These are phyloP conservation scores for Veloporphyrellus conicus DNA, from an alignment of 1,284 basidiomycete species.

Conservation along the genomic window DNA sequence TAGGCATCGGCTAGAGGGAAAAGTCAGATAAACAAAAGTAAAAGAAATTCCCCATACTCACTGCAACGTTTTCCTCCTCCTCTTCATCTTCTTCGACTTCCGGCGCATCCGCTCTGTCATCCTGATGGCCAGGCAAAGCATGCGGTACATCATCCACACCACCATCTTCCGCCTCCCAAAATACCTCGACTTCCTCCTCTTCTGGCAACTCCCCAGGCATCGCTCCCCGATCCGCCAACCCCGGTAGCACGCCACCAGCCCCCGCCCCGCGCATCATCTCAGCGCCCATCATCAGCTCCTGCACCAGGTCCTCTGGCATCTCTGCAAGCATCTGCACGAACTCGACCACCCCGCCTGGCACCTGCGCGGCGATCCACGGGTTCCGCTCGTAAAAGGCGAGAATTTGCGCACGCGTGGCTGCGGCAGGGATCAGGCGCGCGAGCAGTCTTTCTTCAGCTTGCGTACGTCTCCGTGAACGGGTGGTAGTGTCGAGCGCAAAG, in stretches of 20 bases:
- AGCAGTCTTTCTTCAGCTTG: slow-evolving; percentile 48
- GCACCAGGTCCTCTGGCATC: slow-evolving; percentile 54
- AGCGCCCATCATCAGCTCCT: slow-evolving; percentile 52
- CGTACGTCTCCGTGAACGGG: slow-evolving; percentile 40
- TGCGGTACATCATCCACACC: slow-evolving; percentile 13
- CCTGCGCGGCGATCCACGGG: slow-evolving; percentile 45
- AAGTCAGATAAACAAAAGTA: slow-evolving; percentile 2
- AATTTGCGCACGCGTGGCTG: slow-evolving; percentile 51
- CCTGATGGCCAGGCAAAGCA: slow-evolving; percentile 22
- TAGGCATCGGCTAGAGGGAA: slow-evolving; percentile 50
- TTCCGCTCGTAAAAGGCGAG: slow-evolving; percentile 35
- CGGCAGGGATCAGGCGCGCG: slow-evolving; percentile 55
- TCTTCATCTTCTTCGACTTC: slow-evolving; percentile 36
- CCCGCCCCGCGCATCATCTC: slow-evolving; percentile 33
- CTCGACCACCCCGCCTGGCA: slow-evolving; percentile 62
- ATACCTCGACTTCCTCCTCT: slow-evolving; percentile 19
- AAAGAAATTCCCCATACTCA: slow-evolving; percentile 31
- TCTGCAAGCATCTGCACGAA: slow-evolving; percentile 58
- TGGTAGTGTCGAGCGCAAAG: slow-evolving; percentile 26
- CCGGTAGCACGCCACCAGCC: slow-evolving; percentile 37
- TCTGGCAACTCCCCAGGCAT: slow-evolving; percentile 36
- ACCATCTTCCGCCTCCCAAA: slow-evolving; percentile 23
- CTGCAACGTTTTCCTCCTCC: slow-evolving; percentile 46
- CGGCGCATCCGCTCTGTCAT: slow-evolving; percentile 31
- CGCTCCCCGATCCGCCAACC: slow-evolving; percentile 34